Evolutionary conservation across 2,329 filamentous ascomycete species (phyloP), one percentile per base, ranked within the genome.

Genomic region (Pestalotiopsis sp.): DNA sequence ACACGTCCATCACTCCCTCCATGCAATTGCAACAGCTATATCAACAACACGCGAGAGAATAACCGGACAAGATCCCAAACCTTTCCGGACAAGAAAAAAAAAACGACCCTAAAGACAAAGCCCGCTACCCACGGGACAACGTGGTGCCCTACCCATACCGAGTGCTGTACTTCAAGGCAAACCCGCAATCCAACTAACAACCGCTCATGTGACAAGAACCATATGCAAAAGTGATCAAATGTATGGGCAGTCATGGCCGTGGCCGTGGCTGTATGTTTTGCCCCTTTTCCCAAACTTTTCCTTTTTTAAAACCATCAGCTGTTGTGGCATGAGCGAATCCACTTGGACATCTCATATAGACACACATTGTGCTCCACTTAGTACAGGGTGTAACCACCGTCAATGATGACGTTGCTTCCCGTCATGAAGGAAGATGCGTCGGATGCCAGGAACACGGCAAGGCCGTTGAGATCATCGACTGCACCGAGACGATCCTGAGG

Each of bases 391-490:
- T 92, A 92, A 63, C 90, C 90, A 75, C 90, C 91, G 75, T 93
- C 91, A 70, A 92, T 92, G 77, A 90, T 82, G 80, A 91, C 86
- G 83, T 94, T 92, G 78, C 87, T 86, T 66, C 93, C 92, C 45
- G 92, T 95, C 91, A 94, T 93, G 84, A 92, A 95, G 73, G 84
- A 83, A 56, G 89, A 91, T 9, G 91, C 87, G 76, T 94, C 92
- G 6, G 89, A 92, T 27, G 91, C 91, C 36, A 95, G 86, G 85
- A 92, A 93, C 73, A 94, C 89, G 72, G 91, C 92, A 52, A 93
- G 86, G 68, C 91, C 91, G 82, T 94, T 94, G 72, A 95, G 86
- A 80, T 94, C 92, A 73, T 93, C 90, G 56, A 93, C 91, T 60
- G 84, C 85, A 67, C 92, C 92, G 17, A 94, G 86, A 59, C 92